Percentiles rank a stretch among this genome's conserved stretches.
Conservation (phyloP, 495 filamentous ascomycete genomes). For the Penicillium psychrofluorescens region DNA sequence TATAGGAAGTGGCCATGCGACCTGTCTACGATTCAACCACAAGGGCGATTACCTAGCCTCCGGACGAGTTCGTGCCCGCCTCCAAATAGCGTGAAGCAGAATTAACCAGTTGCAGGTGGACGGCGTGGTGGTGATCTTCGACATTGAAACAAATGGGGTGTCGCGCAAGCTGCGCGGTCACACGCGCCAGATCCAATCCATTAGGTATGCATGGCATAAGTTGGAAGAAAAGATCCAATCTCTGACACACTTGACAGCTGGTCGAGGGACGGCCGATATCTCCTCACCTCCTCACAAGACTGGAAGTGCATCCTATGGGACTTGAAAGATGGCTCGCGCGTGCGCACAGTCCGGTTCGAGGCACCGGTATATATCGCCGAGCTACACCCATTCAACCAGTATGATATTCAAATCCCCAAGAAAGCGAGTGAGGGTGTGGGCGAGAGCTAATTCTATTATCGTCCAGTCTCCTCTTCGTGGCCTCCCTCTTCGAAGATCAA, state of each 20-base stretch:
- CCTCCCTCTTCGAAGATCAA: conserved; percentile 86
- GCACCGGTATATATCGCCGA: conserved; percentile 94
- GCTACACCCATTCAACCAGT: conserved; percentile 88
- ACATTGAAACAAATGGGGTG: conserved; percentile 92
- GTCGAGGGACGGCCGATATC: conserved; percentile 83
- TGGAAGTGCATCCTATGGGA: conserved; percentile 97
- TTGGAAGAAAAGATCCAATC: background rate
- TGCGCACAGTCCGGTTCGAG: conserved; percentile 73
- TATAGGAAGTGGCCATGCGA: conserved; percentile 56
- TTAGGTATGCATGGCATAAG: conserved; percentile 40
- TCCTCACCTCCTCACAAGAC: conserved; percentile 91
- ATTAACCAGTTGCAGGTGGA: conserved; percentile 48
- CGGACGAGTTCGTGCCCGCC: conserved; percentile 56
- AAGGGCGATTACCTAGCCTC: conserved; percentile 90
- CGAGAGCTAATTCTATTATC: background rate
- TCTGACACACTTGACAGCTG: conserved; percentile 52
- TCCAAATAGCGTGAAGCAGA: background rate
- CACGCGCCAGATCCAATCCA: conserved; percentile 78
- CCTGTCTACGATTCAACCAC: conserved; percentile 80
- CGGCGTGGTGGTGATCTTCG: conserved; percentile 91
- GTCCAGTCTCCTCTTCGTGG: conserved; percentile 67
- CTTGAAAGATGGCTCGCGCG: conserved; percentile 61
- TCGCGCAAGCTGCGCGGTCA: conserved; percentile 90
- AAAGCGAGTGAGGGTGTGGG: no score
- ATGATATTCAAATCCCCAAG: conserved; percentile 21